Evolutionary conservation across 805 yeast species (phyloP), one percentile per base, ranked within the genome.

Genomic region (Candida methanosorbosa): DNA sequence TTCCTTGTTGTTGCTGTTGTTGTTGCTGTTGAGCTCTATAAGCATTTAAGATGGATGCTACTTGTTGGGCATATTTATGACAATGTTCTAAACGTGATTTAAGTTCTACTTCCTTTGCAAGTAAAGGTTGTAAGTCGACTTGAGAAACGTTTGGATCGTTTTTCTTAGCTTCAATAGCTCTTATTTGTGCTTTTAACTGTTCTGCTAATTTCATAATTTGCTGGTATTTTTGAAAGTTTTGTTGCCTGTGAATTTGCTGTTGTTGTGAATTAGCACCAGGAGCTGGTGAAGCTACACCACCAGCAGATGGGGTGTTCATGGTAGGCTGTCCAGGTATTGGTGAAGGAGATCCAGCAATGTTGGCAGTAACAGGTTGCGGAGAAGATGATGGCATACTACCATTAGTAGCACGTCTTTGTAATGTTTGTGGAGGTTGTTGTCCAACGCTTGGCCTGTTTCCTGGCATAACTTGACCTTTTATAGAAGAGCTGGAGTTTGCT

Each of bases 121-220:
- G 61, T n/a, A 69, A 56, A 28, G 61, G 61, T 4, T 63, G 53
- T 26, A 65, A 38, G 34, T 67, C 70, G 6, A 68, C 75, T 2
- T 70, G 65, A 4, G 72, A 54, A 16, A 71, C 43, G 20, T 57
- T 59, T 9, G 66, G 63, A 26, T 66, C 63, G 15, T 56, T 58
- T 40, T 70, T 72, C 26, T 68, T 64, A 7, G 64, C 64, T 35
- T 70, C 73, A 30, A 77, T 61, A n/a, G 65, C 59, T 13, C 66
- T 66, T 41, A 77, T 56, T 37, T 68, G 72, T 27, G 66, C 60
- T 37, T 68, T 70, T 38, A 71, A 67, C 38, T 68, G 75, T 28
- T 61, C 67, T 9, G 76, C 59, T 28, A 70, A 55, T 9, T 63
- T 59, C 41, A 68, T 62, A 15, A 76, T 63, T 33, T 63, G 61